These are phyloP conservation scores for Aleurites moluccanus DNA, from an alignment of 441 rosid genomes.

Conservation along the genomic window DNA sequence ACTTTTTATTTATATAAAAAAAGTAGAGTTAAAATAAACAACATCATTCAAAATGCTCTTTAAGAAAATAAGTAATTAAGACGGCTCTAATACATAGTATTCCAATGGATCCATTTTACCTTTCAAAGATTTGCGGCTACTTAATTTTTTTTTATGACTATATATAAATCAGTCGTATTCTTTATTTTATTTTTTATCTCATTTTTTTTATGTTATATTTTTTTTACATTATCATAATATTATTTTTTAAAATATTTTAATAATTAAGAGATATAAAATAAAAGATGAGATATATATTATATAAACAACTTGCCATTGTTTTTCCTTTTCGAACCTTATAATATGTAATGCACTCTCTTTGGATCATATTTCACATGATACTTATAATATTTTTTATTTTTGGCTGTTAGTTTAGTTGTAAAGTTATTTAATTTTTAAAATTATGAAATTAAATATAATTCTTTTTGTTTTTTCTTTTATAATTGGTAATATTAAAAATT, in stretches of 20 bases:
- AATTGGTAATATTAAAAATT: too few relatives aligned
- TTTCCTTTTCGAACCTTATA: not conserved
- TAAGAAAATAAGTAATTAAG: not conserved
- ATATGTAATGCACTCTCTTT: slow-evolving; percentile 13
- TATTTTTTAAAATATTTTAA: too few relatives aligned
- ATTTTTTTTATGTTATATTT: too few relatives aligned
- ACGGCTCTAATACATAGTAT: slow-evolving; percentile 8
- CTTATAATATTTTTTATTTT: not conserved
- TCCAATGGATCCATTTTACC: not conserved
- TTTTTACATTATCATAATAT: too few relatives aligned
- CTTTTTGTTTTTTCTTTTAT: not conserved
- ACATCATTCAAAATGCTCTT: too few relatives aligned
- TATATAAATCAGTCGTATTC: too few relatives aligned
- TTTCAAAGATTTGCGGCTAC: slow-evolving; percentile 26
- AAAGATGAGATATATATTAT: too few relatives aligned
- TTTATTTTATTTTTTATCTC: too few relatives aligned
- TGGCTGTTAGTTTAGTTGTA: slow-evolving; percentile 3
- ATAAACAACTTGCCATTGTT: slow-evolving; percentile 7
- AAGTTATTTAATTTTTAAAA: not conserved
- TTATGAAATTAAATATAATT: not conserved
- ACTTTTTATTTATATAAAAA: too few relatives aligned
- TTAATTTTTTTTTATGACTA: too few relatives aligned
- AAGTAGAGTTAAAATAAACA: too few relatives aligned
- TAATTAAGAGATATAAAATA: too few relatives aligned
- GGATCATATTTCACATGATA: slow-evolving; percentile 9